phyloP scores from a whole-genome alignment of 208 protist species.

The Leishmania tropica region DNA sequence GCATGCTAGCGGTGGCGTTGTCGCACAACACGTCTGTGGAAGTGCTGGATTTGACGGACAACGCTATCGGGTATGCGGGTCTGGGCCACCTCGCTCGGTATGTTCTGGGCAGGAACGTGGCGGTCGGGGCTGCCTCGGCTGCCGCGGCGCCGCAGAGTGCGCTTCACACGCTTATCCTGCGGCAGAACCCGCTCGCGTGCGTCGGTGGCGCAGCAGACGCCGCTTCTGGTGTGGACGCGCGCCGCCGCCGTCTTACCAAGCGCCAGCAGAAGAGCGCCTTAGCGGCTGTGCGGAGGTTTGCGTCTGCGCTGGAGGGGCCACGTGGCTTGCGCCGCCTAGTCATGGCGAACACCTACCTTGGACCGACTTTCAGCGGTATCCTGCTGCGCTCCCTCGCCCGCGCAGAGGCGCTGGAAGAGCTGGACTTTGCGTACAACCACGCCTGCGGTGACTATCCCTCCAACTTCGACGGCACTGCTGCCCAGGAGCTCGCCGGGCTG shows the following conservation, averaged over 20 bases:
- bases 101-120: conserved; percentile 46
- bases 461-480: conserved; percentile 49
- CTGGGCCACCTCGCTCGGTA: conserved; percentile 74
- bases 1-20: conserved; percentile 82
- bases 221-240: conserved; percentile 16
- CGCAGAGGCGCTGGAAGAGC: conserved; percentile 60
- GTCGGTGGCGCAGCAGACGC: conserved; percentile 22
- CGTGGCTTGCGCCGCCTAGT: conserved; percentile 55
- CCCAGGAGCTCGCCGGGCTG: conserved; percentile 48
- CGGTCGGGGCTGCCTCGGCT: conserved; percentile 27
- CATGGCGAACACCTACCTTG: conserved; percentile 81
- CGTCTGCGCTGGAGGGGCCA: conserved; percentile 51
- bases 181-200: conserved; percentile 35
- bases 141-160: conserved; percentile 27
- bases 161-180: conserved; percentile 45
- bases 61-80: conserved; percentile 70
- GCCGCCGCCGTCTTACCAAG: conserved; percentile 25
- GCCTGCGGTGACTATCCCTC: conserved; percentile 64
- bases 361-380: conserved; percentile 51
- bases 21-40: conserved; percentile 67
- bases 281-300: conserved; percentile 49
- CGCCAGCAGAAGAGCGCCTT: conserved; percentile 12
- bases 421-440: conserved; percentile 78
- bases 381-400: conserved; percentile 55
- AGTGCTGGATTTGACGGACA: conserved; percentile 81